Base-by-base conservation (phyloP, 768 basidiomycete species). In the Gloeostereum incarnatum region DNA sequence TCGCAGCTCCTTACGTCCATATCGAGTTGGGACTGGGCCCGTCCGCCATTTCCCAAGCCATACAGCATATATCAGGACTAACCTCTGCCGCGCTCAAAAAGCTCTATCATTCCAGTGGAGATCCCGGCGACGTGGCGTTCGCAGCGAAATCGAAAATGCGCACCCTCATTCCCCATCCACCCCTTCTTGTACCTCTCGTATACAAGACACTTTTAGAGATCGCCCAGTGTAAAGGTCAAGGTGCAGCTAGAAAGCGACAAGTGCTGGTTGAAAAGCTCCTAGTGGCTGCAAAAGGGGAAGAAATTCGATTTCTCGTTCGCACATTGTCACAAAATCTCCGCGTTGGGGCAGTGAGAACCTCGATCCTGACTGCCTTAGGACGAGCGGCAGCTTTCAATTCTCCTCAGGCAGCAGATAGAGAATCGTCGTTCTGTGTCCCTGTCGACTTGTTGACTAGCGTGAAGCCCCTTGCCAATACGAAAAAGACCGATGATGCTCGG, bases 41-140 rank as follows among this genome's bases (percentile, higher is more conserved):
- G 11, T 78, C 79, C 16, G 65, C 80, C 36, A 72, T 87, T 38
- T 76, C 77, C 1, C 76, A 73, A 41, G 74, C 81, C 5, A 72
- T 87, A n/a, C 79, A 77, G 49, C 69, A 78, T 43, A 71, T 83
- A 22, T 87, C 83, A 11, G 83, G 84, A 16, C 60, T 84, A 21
- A 69, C 73, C 4, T 48, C 67, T 14, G 55, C 65, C 6, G 69
- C 79, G 9, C 68, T 82, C 32, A 78, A 64, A 56, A 71, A 63
- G 40, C 56, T 90, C 10, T 86, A 87, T 54, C 81, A 78, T 45
- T 61, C 71, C 31, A 75, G 66, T 23, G 92, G 92, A 3, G 92
- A 96, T 57, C 71, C 77, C 18, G 92, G 92, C 0, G 88, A 92
- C 52, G 87, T 92, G 6, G 92, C 92, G 1, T 90, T 78, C 49